These are phyloP conservation scores for Sporothrix schenckii DNA, from an alignment of 2,329 filamentous ascomycete genomes.

Conservation along the genomic window DNA sequence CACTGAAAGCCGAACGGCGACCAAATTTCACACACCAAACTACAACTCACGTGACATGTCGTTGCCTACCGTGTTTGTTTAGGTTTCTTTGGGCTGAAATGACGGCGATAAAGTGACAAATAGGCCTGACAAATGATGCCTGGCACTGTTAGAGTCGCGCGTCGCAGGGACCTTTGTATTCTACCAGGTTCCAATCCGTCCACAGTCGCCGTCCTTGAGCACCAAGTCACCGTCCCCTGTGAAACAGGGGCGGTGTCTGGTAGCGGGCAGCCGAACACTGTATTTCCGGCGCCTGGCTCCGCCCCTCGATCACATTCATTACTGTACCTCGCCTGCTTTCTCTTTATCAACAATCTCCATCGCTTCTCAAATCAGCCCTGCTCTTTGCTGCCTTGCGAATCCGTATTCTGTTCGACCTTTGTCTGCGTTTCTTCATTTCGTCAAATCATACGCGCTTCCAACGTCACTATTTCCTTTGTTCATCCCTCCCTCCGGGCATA, in stretches of 20 bases:
- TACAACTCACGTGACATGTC: neutral
- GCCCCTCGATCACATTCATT: slow-evolving; percentile 22
- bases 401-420: neutral
- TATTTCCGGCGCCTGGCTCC: neutral
- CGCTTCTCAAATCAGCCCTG: slow-evolving; percentile 4
- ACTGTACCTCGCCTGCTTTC: neutral
- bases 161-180: neutral
- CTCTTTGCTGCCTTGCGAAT: slow-evolving; percentile 24
- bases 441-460: neutral
- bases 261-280: neutral
- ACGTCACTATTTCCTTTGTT: neutral
- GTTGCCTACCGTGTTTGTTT: too few species aligned
- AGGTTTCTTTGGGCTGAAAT: neutral
- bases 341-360: slow-evolving; percentile 19
- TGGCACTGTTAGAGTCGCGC: neutral
- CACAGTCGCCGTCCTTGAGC: slow-evolving; percentile 9
- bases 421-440: neutral
- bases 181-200: neutral
- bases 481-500: neutral
- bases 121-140: slow-evolving; percentile 17
- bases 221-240: too few species aligned
- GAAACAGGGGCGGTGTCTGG: slow-evolving; percentile 13
- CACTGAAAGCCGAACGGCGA: slow-evolving; percentile 1
- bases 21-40: neutral
- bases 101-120: neutral